Conservation (phyloP, 306 rosid genomes). For the Malus orientalis region DNA sequence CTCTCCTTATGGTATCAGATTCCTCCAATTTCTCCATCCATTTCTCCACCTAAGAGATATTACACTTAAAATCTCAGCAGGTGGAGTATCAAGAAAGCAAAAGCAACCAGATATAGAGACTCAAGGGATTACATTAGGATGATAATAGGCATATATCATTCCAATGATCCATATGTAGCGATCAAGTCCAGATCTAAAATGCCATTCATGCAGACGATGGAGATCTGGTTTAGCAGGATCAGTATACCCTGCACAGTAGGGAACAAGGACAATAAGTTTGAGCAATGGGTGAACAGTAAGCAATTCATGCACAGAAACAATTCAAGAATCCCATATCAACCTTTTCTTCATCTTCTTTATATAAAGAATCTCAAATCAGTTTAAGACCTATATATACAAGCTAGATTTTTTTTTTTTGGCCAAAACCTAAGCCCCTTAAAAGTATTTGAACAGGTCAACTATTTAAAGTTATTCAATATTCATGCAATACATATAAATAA, state of each 20-base stretch:
- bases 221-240: slow-evolving; percentile 97
- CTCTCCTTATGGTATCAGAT: slow-evolving; percentile 68
- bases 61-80: slow-evolving; percentile 8
- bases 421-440: not conserved
- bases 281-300: not conserved
- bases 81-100: slow-evolving; percentile 10
- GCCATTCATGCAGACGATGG: slow-evolving; percentile 92
- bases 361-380: not conserved
- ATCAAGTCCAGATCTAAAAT: slow-evolving; percentile 99
- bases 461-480: not conserved
- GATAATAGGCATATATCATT: slow-evolving; percentile 94
- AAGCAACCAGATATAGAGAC: slow-evolving; percentile 16
- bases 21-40: slow-evolving; percentile 99
- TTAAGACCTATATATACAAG: not conserved
- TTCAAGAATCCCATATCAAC: not conserved
- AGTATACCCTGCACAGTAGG: slow-evolving; percentile 53
- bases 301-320: slow-evolving; percentile 2
- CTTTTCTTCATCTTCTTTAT: not conserved
- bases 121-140: slow-evolving; percentile 69
- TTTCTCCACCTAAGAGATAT: slow-evolving; percentile 75
- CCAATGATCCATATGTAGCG: slow-evolving; percentile 98
- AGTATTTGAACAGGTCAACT: not conserved
- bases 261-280: slow-evolving; percentile 10
- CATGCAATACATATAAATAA: not conserved
- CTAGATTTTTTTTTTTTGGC: not conserved